phyloP scores from a whole-genome alignment of 139 green algal genomes.

The Mesotaenium endlicherianum region DNA sequence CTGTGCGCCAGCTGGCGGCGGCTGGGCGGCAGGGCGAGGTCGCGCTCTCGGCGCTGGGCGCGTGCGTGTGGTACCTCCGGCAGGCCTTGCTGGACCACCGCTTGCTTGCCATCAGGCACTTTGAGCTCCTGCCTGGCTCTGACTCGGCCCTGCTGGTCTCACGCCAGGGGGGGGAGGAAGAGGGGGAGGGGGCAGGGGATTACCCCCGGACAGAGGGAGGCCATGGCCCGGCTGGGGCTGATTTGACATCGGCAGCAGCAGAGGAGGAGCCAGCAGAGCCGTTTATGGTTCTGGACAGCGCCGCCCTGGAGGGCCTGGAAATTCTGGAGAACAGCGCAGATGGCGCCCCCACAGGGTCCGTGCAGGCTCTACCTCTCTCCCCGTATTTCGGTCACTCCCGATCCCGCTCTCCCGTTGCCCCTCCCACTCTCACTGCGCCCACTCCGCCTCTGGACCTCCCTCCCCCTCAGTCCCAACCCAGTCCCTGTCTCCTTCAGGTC shows the following conservation, averaged over 20 bases:
- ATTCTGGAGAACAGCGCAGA: slow-evolving; percentile 78
- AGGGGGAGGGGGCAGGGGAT: not conserved
- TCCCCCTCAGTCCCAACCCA: too few relatives aligned
- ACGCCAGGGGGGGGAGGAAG: not conserved
- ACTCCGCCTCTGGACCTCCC: too few relatives aligned
- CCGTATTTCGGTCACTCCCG: not conserved
- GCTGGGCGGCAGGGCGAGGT: not conserved
- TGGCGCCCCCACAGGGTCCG: slow-evolving; percentile 65
- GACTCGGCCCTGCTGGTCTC: not conserved
- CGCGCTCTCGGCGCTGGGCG: slow-evolving; percentile 36
- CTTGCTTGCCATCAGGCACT: slow-evolving; percentile 63
- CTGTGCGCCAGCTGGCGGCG: slow-evolving; percentile 8
- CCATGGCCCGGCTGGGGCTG: too few relatives aligned
- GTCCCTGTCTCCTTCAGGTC: too few relatives aligned
- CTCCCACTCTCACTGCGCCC: too few relatives aligned
- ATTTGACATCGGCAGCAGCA: too few relatives aligned
- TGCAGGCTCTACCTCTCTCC: slow-evolving; percentile 12
- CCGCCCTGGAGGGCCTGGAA: slow-evolving; percentile 91
- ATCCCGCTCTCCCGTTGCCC: too few relatives aligned
- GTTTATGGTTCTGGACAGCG: slow-evolving; percentile 83
- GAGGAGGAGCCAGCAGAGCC: slow-evolving; percentile 17
- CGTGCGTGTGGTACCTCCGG: slow-evolving; percentile 60
- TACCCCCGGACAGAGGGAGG: too few relatives aligned
- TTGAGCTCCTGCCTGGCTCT: slow-evolving; percentile 66
- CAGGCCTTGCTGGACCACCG: slow-evolving; percentile 72